phyloP scores from a whole-genome alignment of 2,329 filamentous ascomycete genomes.

The Penicillium griseofulvum region DNA sequence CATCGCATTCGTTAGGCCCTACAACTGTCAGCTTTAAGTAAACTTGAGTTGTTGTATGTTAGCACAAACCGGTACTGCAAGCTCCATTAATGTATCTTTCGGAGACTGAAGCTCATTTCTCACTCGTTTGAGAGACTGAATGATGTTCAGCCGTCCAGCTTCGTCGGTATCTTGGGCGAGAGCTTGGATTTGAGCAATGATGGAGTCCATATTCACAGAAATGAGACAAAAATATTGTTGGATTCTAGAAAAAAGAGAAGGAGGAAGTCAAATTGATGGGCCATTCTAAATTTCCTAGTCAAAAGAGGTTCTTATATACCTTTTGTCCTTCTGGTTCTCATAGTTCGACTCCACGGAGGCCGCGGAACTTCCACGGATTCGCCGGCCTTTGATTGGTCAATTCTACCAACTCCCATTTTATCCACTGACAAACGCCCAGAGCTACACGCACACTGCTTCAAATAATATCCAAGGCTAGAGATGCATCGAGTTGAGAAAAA shows the following conservation, averaged over 20 bases:
- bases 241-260: too few relatives aligned
- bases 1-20: conserved; percentile 16
- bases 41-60: too few relatives aligned
- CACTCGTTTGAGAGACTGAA: conserved; percentile 13
- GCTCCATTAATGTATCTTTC: conserved; percentile 15
- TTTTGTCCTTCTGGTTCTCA: not conserved
- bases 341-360: not conserved
- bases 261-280: not conserved
- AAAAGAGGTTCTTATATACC: not conserved
- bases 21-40: not conserved
- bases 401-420: not conserved
- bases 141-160: conserved; percentile 17
- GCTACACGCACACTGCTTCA: not conserved
- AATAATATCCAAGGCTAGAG: not conserved
- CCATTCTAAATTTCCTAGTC: not conserved
- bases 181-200: conserved; percentile 17
- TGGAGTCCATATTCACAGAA: conserved; percentile 16
- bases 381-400: conserved; percentile 11
- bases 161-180: conserved; percentile 21
- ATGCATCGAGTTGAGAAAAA: conserved; percentile 17
- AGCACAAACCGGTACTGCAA: conserved; percentile 18
- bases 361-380: conserved; percentile 18
- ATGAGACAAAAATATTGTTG: too few relatives aligned
- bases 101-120: conserved; percentile 19
- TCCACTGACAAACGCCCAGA: not conserved